A percentile compares a stretch with the other conserved stretches of the same genome.
phyloP scores from a whole-genome alignment of 1,284 basidiomycete species.

The Sanghuangporus weigelae region DNA sequence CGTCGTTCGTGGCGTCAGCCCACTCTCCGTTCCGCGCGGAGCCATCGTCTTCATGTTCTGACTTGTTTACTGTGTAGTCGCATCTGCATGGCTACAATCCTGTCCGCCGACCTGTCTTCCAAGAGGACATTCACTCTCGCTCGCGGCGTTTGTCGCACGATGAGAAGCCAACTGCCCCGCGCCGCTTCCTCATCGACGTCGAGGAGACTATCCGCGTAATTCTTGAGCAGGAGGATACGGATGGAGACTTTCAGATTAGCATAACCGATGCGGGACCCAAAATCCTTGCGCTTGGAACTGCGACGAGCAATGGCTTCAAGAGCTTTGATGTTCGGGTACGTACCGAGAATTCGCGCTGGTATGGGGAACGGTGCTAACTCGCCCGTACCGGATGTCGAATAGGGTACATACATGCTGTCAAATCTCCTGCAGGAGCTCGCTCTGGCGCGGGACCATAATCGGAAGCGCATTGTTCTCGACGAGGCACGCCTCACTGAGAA shows the following conservation, averaged over 20 bases:
- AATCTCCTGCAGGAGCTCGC: slow-evolving; percentile 99
- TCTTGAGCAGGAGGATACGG: slow-evolving; percentile 97
- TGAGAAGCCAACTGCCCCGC: slow-evolving; percentile 68
- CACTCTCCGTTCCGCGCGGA: neutral
- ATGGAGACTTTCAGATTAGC: slow-evolving; percentile 95
- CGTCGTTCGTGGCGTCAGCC: slow-evolving; percentile 12
- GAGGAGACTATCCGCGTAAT: slow-evolving; percentile 97
- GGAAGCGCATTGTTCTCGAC: slow-evolving; percentile 96
- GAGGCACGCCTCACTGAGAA: slow-evolving; percentile 95
- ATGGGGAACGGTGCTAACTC: slow-evolving; percentile 7
- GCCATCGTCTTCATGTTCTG: slow-evolving; percentile 4
- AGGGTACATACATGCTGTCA: slow-evolving; percentile 98
- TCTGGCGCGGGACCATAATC: slow-evolving; percentile 90
- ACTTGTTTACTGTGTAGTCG: slow-evolving; percentile 35
- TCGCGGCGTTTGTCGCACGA: slow-evolving; percentile 82
- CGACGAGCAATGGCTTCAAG: slow-evolving; percentile 97
- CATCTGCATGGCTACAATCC: slow-evolving; percentile 61
- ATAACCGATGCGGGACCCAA: slow-evolving; percentile 97
- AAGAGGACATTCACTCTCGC: slow-evolving; percentile 68
- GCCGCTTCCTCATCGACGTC: slow-evolving; percentile 96
- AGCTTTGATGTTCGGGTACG: slow-evolving; percentile 90
- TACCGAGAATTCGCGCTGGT: neutral
- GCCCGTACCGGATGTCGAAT: neutral
- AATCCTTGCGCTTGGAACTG: slow-evolving; percentile 92
- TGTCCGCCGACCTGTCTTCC: slow-evolving; percentile 52